These are phyloP conservation scores for Candida sp. DNA, from an alignment of 1,139 yeast genomes.

Conservation along the genomic window DNA sequence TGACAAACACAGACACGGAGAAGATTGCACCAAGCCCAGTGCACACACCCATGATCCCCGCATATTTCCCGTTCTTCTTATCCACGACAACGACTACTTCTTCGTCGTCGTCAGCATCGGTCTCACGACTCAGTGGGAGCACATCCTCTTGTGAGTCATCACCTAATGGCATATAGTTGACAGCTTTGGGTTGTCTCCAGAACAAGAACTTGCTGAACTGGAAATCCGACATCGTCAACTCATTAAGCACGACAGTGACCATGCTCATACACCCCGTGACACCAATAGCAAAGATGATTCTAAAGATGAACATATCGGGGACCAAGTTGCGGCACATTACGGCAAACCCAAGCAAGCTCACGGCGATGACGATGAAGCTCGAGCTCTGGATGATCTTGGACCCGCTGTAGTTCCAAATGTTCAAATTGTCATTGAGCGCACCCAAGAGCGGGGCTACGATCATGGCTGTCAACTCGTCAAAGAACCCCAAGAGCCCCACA, in stretches of 20 bases:
- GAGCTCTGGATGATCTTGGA: constrained; percentile 53
- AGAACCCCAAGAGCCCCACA: constrained; percentile 65
- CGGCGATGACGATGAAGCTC: constrained; percentile 53
- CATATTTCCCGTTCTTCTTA: constrained; percentile 54
- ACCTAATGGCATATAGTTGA: not conserved
- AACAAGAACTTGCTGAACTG: constrained; percentile 26
- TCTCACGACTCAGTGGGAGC: not conserved
- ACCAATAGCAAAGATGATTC: constrained; percentile 66
- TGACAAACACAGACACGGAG: constrained; percentile 52
- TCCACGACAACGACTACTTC: not conserved
- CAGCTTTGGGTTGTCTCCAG: constrained; percentile 21
- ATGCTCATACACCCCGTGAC: constrained; percentile 55
- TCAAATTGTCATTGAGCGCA: constrained; percentile 56
- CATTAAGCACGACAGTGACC: constrained; percentile 56
- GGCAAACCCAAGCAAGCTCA: constrained; percentile 55
- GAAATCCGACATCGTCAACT: constrained; percentile 52
- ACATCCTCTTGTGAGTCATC: not conserved
- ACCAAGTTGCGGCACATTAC: constrained; percentile 23
- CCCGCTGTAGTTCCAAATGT: constrained; percentile 37
- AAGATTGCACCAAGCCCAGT: constrained; percentile 75
- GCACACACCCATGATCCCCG: constrained; percentile 64
- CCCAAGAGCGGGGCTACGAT: constrained; percentile 67
- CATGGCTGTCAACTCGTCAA: constrained; percentile 64
- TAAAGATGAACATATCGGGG: constrained; percentile 54
- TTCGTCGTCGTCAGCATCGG: not conserved